Evolutionary conservation across 1,284 basidiomycete genomes (phyloP), one percentile per base, ranked within the genome.

Genomic region (Athelia sp.): DNA sequence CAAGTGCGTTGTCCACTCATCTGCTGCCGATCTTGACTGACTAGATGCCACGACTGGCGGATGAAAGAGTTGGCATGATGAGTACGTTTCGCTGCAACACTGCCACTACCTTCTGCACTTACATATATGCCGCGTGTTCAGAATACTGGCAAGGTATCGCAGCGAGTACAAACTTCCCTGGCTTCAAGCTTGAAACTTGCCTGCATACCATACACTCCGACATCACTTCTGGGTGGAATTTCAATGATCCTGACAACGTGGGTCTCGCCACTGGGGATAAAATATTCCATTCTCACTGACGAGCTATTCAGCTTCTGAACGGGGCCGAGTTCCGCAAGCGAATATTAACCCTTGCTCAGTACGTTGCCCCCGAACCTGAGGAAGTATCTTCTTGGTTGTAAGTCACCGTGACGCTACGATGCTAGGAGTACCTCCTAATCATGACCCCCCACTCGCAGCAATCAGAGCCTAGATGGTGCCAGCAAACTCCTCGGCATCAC

Each of bases 111-210:
- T 8, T 21, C 15, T 14, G 18, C 46, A 43, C 46, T n/a, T n/a
- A n/a, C n/a, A n/a, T n/a, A n/a, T n/a, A n/a, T n/a, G n/a, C n/a
- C n/a, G n/a, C n/a, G n/a, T n/a, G n/a, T 4, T 35, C 43, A 66
- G 67, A 52, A 45, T 65, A 65, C 31, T 69, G 65, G 65, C 49
- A 18, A 11, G 57, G 42, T 13, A 58, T 68, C n/a, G 38, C 53
- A 31, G 56, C 57, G 21, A 62, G 62, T 19, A 35, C 55, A 1
- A 40, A 59, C 19, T 58, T 65, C 49, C 36, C 38, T 1, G 56
- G 52, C 3, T 51, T 26, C 18, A 58, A 57, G 2, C 43, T 54
- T 47, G 31, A 43, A 11, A 43, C 50, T 13, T 61, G 62, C 42
- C 40, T 69, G 43, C 13, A 53, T 13, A 49, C 56, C 2, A 53